Conservation (phyloP, 768 basidiomycete species). For the Vishniacozyma victoriae region DNA sequence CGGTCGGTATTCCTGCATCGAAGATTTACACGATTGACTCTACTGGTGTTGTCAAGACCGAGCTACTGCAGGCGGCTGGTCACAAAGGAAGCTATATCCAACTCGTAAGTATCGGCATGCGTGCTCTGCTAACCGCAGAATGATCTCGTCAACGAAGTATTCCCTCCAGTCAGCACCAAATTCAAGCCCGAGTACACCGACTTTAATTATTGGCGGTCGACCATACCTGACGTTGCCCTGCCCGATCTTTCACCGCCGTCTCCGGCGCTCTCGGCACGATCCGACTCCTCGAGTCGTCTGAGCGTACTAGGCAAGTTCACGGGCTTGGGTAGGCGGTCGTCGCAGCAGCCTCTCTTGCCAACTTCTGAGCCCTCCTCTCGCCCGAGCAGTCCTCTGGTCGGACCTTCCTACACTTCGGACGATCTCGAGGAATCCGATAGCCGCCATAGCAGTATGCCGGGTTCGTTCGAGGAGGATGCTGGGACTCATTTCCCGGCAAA, state of each 20-base stretch:
- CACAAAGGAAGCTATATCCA: slow-evolving; percentile 98
- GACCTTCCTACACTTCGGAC: slow-evolving; percentile 59
- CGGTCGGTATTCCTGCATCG: slow-evolving; percentile 86
- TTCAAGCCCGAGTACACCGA: slow-evolving; percentile 86
- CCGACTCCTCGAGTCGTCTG: slow-evolving; percentile 57
- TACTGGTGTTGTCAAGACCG: slow-evolving; percentile 90
- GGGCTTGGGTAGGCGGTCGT: slow-evolving; percentile 41
- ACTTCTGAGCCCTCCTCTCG: slow-evolving; percentile 45
- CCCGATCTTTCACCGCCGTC: slow-evolving; percentile 66
- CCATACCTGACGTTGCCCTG: slow-evolving; percentile 64
- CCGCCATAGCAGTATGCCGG: slow-evolving; percentile 81
- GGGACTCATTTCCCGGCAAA: not conserved
- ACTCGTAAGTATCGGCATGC: slow-evolving; percentile 53
- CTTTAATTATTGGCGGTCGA: slow-evolving; percentile 90
- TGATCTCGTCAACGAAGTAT: slow-evolving; percentile 99
- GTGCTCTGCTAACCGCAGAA: slow-evolving; percentile 49
- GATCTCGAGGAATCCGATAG: slow-evolving; percentile 35
- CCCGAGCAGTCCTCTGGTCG: slow-evolving; percentile 63
- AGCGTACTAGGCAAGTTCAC: slow-evolving; percentile 46
- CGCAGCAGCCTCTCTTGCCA: slow-evolving; percentile 33
- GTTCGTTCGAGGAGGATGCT: slow-evolving; percentile 55
- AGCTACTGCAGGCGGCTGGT: slow-evolving; percentile 89
- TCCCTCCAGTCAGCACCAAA: slow-evolving; percentile 88
- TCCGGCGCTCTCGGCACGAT: slow-evolving; percentile 87
- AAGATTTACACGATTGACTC: slow-evolving; percentile 95